These are phyloP conservation scores for Lodderomyces oxycetoniae DNA, from an alignment of 1,139 yeast species.

Conservation along the genomic window DNA sequence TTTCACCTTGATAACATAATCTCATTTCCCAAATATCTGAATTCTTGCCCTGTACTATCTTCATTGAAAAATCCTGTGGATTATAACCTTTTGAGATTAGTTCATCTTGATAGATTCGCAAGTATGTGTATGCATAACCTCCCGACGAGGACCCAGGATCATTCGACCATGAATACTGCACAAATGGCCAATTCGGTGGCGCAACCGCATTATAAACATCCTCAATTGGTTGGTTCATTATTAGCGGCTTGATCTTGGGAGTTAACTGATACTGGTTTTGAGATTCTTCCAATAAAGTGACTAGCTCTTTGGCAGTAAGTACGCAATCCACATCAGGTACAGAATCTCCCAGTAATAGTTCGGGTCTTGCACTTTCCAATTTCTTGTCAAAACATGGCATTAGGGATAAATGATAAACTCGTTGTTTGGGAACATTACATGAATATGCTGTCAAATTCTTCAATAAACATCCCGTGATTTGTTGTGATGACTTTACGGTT, in stretches of 20 bases:
- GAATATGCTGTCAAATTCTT: constrained; percentile 52
- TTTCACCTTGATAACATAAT: constrained; percentile 31
- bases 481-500: constrained; percentile 84
- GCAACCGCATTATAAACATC: constrained; percentile 36
- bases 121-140: constrained; percentile 72
- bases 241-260: constrained; percentile 11
- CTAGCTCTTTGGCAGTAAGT: constrained; percentile 81
- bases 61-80: constrained; percentile 21
- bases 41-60: constrained; percentile 58
- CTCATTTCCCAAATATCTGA: constrained; percentile 70
- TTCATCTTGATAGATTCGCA: constrained; percentile 34
- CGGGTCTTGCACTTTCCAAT: constrained; percentile 88
- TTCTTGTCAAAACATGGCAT: constrained; percentile 99
- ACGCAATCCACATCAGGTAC: constrained; percentile 82
- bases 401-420: constrained; percentile 72
- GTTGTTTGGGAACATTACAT: constrained; percentile 25
- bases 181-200: constrained; percentile 56
- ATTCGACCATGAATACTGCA: constrained; percentile 59
- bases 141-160: constrained; percentile 85
- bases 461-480: constrained; percentile 76
- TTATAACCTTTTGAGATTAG: constrained; percentile 18
- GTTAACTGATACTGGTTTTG: constrained; percentile 25
- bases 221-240: constrained; percentile 5
- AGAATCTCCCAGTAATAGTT: constrained; percentile 30
- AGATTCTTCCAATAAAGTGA: constrained; percentile 58